Base-by-base conservation (phyloP, 768 basidiomycete species). In the Leccinellum luteum region DNA sequence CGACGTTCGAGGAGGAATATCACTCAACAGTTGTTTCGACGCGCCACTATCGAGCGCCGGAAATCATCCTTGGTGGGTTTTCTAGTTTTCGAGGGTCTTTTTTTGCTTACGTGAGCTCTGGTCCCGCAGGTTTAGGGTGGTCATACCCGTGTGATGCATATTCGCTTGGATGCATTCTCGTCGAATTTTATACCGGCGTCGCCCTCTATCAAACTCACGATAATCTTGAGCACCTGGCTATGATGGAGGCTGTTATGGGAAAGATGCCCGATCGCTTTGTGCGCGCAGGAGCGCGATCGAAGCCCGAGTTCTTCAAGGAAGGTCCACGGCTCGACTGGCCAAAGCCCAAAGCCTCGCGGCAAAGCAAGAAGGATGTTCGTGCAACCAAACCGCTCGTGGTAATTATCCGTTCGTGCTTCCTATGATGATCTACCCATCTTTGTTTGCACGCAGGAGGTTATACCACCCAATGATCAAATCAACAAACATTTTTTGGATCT, bases 161-260 rank as follows among this genome's bases (percentile, higher is more conserved):
- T 75, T 99, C 97, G 17, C 82, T 99, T 51, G 97, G 97, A 7
- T 99, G 97, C 75, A 99, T 99, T 64, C 84, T 99, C 25, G 95
- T 99, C 57, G 97, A 99, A 73, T 98, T 99, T 72, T 96, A 86
- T 76, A 99, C 97, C 17, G 97, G 97, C 27, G 85, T 94, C 32
- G 97, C 97, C 8, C 82, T 99, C n/a, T 99, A 97, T 76, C 97
- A 99, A 74, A 98, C 97, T 1, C 97, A 98, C 67, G 96, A 98
- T 75, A 98, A 99, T 71, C 83, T 98, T 9, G 97, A 99, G 72
- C 97, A 99, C 74, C 85, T 99, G 14, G 97, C 96, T 41, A 99
- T 99, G 97, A 99, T 99, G 97, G 95, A 98, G 72, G 88, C 91
- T 72, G 97, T 98, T 38, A 98, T 98, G 91, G 96, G 96, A 57